phyloP scores from a whole-genome alignment of 768 basidiomycete genomes.

The Polyporus arcularius region DNA sequence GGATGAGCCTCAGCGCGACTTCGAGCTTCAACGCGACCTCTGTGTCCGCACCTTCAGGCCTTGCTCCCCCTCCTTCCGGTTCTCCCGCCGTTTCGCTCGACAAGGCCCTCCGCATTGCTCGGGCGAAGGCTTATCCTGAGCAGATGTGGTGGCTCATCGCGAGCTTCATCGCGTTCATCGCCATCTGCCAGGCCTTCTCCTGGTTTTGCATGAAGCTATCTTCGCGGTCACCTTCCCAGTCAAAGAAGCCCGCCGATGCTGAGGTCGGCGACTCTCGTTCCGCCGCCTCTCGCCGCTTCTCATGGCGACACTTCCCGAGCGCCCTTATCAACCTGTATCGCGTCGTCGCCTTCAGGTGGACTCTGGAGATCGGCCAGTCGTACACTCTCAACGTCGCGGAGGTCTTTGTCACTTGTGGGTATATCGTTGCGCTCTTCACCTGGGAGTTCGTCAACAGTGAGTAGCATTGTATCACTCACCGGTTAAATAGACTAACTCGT shows the following conservation, averaged over 20 bases:
- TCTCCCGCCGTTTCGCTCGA: background rate
- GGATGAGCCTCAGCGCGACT: background rate
- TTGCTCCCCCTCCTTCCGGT: background rate
- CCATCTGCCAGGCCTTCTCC: conserved; percentile 36
- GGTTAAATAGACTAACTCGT: background rate
- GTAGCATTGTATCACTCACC: conserved; percentile 1
- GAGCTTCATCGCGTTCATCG: conserved; percentile 42
- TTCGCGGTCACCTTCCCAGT: background rate
- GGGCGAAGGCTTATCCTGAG: conserved; percentile 35
- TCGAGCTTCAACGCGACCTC: background rate
- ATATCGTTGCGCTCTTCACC: conserved; percentile 33
- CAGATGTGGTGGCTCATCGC: conserved; percentile 46
- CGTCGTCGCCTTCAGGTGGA: conserved; percentile 34
- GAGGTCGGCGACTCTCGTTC: conserved; percentile 6
- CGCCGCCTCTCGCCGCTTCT: conserved; percentile 6
- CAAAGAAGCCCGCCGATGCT: conserved; percentile 1
- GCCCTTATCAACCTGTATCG: conserved; percentile 32
- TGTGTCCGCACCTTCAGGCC: background rate
- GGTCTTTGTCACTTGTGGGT: conserved; percentile 36
- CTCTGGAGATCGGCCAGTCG: conserved; percentile 31
- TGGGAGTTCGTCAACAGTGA: conserved; percentile 32
- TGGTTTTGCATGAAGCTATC: conserved; percentile 10
- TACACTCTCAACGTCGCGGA: conserved; percentile 40
- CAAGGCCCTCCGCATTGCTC: background rate
- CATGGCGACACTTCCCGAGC: conserved; percentile 23